Evolutionary conservation across 1,139 yeast species (phyloP).

Genomic region (Blastobotrys illinoisensis): DNA sequence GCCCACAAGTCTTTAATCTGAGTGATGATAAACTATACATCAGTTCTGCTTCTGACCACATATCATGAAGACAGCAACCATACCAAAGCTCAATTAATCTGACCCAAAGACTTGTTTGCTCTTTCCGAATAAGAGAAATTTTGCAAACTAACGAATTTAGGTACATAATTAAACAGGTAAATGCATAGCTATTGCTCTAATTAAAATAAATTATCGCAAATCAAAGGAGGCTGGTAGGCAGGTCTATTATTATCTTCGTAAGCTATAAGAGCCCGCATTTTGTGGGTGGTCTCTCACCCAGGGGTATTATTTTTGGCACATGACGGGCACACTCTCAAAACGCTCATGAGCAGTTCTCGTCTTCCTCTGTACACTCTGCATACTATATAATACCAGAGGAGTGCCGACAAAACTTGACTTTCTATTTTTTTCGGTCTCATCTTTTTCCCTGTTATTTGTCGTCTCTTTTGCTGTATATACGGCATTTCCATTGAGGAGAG

Average conservation of each 20-base stretch:
- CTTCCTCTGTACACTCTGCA: background rate
- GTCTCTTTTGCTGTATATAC: background rate
- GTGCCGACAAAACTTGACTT: background rate
- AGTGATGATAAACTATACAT: constrained; percentile 57
- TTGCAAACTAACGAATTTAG: background rate
- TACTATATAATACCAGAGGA: background rate
- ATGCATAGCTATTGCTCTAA: background rate
- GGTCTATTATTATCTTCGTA: background rate
- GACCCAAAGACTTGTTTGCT: constrained; percentile 3
- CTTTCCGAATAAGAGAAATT: background rate
- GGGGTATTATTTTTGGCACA: background rate
- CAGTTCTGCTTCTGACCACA: constrained; percentile 93
- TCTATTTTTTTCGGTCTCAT: background rate
- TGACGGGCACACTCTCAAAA: background rate
- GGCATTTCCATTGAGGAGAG: background rate
- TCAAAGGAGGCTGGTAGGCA: background rate
- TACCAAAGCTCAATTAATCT: constrained; percentile 39
- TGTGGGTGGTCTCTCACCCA: background rate
- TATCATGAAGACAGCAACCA: constrained; percentile 57
- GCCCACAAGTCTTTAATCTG: background rate
- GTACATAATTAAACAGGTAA: background rate
- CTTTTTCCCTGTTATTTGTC: background rate
- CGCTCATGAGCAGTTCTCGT: background rate
- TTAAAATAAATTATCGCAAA: background rate
- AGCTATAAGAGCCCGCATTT: background rate